Base-by-base conservation (phyloP, 192 early-diverging fungal species). In the Mortierella claussenii region DNA sequence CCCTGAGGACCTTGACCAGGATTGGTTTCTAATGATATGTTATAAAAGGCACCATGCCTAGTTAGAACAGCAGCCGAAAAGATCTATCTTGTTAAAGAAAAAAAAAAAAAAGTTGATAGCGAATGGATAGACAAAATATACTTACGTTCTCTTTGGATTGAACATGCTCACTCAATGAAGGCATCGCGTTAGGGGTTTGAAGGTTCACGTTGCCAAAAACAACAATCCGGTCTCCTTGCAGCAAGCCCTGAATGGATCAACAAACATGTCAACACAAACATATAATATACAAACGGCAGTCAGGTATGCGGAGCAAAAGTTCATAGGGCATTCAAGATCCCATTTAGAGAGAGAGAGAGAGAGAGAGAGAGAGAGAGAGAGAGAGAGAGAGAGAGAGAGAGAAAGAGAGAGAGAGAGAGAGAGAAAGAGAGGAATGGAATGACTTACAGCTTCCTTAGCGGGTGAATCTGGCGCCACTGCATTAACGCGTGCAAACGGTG, bases 401-500 rank as follows among this genome's bases (percentile, higher is more conserved):
- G 1, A 26, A 40, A 40, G 6, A 47, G 13, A 1, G 40, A 32
- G 18, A 56, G 12, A 18, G 1, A 46, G 17, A 27, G 20, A 32
- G 32, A 26, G 12, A 34, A 24, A 15, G 13, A 40, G 37, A 40
- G 7, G 13, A 10, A 10, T 40, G 8, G 7, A 13, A 40, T 40
- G 13, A 53, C 67, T 53, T 68, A 84, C 82, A 5, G 86, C 84
- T 55, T 79, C 69, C 30, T 61, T 30, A 7, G 86, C 84, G 28
- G 86, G 82, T 8, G 86, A 88, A 53, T 84, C 86, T 9, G 86
- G 86, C 47, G 86, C 82, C n/a, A 88, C 80, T 3, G 79, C 81
- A 57, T 86, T 86, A 9, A 88, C 81, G 18, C 79, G 69, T 17
- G 86, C 86, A 69, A 88, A 88, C 0, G 86, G 80, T 17, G 27